Percentiles rank a stretch among this genome's conserved stretches.
Evolutionary conservation across 2,329 filamentous ascomycete species (phyloP).

Genomic region (Hymenoscyphus linearis): DNA sequence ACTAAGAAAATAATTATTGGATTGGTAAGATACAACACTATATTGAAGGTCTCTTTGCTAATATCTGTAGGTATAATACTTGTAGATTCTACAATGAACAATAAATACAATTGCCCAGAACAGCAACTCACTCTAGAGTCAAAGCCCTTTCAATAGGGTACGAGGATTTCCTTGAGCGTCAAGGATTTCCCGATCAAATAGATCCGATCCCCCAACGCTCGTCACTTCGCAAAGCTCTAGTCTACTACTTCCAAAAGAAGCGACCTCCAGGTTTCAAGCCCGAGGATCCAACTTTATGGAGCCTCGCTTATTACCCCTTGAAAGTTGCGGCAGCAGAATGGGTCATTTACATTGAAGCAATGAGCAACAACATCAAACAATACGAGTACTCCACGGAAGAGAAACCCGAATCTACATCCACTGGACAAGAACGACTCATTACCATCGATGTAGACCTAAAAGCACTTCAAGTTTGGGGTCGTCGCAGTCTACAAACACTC

Average conservation of each 20-base stretch:
- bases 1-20: constrained; percentile 2
- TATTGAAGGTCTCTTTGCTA: not conserved
- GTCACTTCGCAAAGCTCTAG: constrained; percentile 6
- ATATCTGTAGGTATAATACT: constrained; percentile 1
- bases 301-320: constrained; percentile 12
- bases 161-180: constrained; percentile 9
- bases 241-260: constrained; percentile 7
- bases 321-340: constrained; percentile 11
- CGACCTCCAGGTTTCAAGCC: constrained; percentile 5
- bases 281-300: constrained; percentile 3
- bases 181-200: not conserved
- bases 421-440: not conserved
- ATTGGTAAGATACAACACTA: not conserved
- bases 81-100: not conserved
- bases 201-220: not conserved
- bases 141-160: constrained; percentile 8
- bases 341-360: constrained; percentile 9
- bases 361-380: constrained; percentile 4
- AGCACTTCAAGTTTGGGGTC: constrained; percentile 8
- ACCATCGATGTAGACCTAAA: constrained; percentile 6
- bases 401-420: not conserved
- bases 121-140: not conserved
- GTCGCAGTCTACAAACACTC: constrained; percentile 6
- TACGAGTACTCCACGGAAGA: constrained; percentile 8
- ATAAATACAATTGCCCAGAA: not conserved